Base-by-base conservation (phyloP, 768 basidiomycete genomes). In the Hydnum rufescens region DNA sequence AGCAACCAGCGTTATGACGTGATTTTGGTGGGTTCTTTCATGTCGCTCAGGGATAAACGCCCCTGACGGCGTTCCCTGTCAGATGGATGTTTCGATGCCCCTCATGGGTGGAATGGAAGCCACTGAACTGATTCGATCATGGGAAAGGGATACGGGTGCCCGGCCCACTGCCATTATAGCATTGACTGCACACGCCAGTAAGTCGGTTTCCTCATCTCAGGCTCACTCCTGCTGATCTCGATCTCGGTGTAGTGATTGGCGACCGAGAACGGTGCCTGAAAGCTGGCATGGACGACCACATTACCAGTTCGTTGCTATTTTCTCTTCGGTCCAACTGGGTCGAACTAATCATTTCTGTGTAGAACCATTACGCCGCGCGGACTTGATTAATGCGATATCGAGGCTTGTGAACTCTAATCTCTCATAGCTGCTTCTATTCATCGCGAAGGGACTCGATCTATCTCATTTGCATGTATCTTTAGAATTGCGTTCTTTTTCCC, bases 61-160 rank as follows among this genome's bases (percentile, higher is more conserved):
- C 32, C 16, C 56, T 57, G 30, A 55, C 39, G 49, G 26, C 26
- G 43, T 54, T 26, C 2, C 43, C 8, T 49, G 4, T 16, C 55
- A 93, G 85, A 96, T 96, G 93, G 92, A 96, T 60, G 82, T 95
- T 13, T 95, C 90, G 6, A 92, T 93, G 88, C 88, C 90, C 4
- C 82, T 92, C 66, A 96, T 97, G 88, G 90, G 92, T 49, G 92
- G 93, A 57, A 88, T 93, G 80, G 92, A 99, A 65, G 88, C 93
- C 1, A 99, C 95, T 0, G 82, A 89, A 57, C 70, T 87, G 53
- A 95, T 96, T 56, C 77, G 93, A 50, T 74, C 76, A 32, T 87
- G 79, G 61, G 93, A 97, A 68, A 67, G 73, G 62, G 73, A 79
- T 56, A 77, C 77, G 57, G 72, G 76, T 4, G 68, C 88, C 29